These are phyloP conservation scores for Leishmania gerbilli DNA, from an alignment of 208 protist species.

Conservation along the genomic window DNA sequence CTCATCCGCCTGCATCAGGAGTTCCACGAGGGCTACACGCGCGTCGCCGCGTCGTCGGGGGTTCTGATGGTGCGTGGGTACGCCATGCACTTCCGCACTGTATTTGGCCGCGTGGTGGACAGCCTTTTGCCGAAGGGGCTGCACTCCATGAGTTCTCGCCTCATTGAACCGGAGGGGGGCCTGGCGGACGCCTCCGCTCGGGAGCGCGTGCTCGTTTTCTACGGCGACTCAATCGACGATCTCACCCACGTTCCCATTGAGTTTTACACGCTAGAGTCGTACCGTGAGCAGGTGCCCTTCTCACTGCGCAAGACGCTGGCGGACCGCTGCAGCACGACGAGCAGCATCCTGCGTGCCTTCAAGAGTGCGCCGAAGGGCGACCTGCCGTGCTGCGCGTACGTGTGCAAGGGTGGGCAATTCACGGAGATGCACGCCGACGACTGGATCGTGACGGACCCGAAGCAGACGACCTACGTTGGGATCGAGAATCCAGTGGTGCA, in stretches of 20 bases:
- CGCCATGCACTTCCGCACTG: slow-evolving; percentile 84
- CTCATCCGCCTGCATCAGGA: slow-evolving; percentile 87
- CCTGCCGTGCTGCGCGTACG: slow-evolving; percentile 76
- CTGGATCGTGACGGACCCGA: slow-evolving; percentile 85
- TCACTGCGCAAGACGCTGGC: slow-evolving; percentile 83
- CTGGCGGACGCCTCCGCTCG: slow-evolving; percentile 30
- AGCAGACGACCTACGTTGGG: slow-evolving; percentile 62
- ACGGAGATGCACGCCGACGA: slow-evolving; percentile 82
- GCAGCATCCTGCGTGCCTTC: slow-evolving; percentile 79
- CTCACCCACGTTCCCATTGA: slow-evolving; percentile 91
- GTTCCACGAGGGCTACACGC: slow-evolving; percentile 70
- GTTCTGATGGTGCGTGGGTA: slow-evolving; percentile 88
- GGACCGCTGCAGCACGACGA: slow-evolving; percentile 56
- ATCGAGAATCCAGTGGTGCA: slow-evolving; percentile 75
- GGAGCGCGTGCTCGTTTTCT: slow-evolving; percentile 91
- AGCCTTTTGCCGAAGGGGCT: slow-evolving; percentile 86
- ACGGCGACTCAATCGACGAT: slow-evolving; percentile 72
- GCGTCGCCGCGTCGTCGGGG: slow-evolving; percentile 47
- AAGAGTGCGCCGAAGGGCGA: slow-evolving; percentile 73
- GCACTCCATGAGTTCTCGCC: slow-evolving; percentile 81
- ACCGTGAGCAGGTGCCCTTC: slow-evolving; percentile 91
- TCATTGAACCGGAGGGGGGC: slow-evolving; percentile 86
- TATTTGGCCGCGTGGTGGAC: slow-evolving; percentile 90
- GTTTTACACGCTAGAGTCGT: slow-evolving; percentile 93
- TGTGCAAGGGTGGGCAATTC: slow-evolving; percentile 92